Conservation (phyloP, 2,329 filamentous ascomycete species). For the Fusarium liriodendri region DNA sequence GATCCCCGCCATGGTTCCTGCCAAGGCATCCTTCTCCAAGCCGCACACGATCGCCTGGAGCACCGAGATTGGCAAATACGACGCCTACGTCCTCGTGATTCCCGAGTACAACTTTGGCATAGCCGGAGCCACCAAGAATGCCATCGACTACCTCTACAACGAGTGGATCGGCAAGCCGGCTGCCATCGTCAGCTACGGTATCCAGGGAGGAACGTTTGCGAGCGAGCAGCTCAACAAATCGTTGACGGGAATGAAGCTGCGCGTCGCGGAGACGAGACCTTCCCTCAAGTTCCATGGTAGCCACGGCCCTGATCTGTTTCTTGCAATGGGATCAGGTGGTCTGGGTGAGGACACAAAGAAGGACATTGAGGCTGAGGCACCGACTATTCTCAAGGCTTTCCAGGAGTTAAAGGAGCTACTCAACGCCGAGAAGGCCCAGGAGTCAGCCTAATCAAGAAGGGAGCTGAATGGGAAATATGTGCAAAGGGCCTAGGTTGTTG, state of each 20-base stretch:
- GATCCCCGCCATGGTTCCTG: conserved; percentile 53
- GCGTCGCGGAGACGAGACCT: conserved; percentile 15
- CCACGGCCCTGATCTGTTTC: conserved; percentile 15
- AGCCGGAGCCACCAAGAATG: conserved; percentile 68
- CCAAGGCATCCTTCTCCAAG: conserved; percentile 47
- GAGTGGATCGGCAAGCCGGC: conserved; percentile 55
- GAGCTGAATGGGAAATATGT: neutral
- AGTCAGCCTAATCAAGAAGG: neutral
- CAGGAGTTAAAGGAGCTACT: conserved; percentile 15
- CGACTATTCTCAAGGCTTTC: conserved; percentile 18
- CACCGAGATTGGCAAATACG: conserved; percentile 54
- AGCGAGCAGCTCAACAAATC: neutral
- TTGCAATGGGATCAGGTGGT: conserved; percentile 6
- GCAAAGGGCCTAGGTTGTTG: neutral
- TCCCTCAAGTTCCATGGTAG: conserved; percentile 14
- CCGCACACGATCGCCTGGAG: conserved; percentile 60
- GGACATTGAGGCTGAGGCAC: conserved; percentile 9
- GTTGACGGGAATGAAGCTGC: conserved; percentile 22
- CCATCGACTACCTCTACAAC: conserved; percentile 69
- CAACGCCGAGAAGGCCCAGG: neutral
- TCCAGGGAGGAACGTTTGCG: conserved; percentile 9
- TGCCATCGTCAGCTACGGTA: conserved; percentile 29
- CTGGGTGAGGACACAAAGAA: conserved; percentile 27
- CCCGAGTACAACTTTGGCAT: conserved; percentile 69
- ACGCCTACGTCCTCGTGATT: conserved; percentile 62